phyloP scores from a whole-genome alignment of 768 basidiomycete genomes.

The Tylopilus vinaceipallidus region DNA sequence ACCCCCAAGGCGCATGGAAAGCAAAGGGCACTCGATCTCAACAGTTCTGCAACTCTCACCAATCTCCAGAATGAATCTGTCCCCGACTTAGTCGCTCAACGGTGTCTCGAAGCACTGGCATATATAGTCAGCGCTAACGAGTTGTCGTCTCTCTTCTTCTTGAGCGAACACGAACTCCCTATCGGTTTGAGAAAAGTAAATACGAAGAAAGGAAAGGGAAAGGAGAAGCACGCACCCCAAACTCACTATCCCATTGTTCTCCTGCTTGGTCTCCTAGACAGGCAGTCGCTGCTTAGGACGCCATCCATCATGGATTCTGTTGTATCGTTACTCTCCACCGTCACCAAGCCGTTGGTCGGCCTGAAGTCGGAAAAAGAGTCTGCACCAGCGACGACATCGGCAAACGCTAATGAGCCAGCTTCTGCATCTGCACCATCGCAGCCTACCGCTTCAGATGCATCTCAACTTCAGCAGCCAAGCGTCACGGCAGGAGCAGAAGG shows the following conservation, averaged over 20 bases:
- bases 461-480: constrained; percentile 15
- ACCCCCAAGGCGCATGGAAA: constrained; percentile 58
- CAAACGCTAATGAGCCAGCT: constrained; percentile 15
- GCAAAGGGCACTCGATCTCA: constrained; percentile 60
- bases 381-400: constrained; percentile 19
- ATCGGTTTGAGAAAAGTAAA: constrained; percentile 65
- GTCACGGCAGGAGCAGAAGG: constrained; percentile 12
- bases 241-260: constrained; percentile 91
- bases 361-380: constrained; percentile 51
- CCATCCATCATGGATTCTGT: constrained; percentile 92
- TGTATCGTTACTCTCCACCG: constrained; percentile 80
- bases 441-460: constrained; percentile 8
- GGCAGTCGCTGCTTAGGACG: constrained; percentile 80
- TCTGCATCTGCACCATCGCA: constrained; percentile 5
- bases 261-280: constrained; percentile 83
- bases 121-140: constrained; percentile 88
- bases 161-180: constrained; percentile 91
- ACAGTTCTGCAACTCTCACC: constrained; percentile 47
- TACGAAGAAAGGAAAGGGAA: constrained; percentile 91
- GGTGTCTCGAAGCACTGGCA: constrained; percentile 87
- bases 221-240: constrained; percentile 80
- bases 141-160: constrained; percentile 85
- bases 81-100: constrained; percentile 90
- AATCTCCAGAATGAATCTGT: constrained; percentile 72
- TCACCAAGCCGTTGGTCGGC: constrained; percentile 78